These are phyloP conservation scores for Botrytis medusae DNA, from an alignment of 2,329 filamentous ascomycete species.

Conservation along the genomic window DNA sequence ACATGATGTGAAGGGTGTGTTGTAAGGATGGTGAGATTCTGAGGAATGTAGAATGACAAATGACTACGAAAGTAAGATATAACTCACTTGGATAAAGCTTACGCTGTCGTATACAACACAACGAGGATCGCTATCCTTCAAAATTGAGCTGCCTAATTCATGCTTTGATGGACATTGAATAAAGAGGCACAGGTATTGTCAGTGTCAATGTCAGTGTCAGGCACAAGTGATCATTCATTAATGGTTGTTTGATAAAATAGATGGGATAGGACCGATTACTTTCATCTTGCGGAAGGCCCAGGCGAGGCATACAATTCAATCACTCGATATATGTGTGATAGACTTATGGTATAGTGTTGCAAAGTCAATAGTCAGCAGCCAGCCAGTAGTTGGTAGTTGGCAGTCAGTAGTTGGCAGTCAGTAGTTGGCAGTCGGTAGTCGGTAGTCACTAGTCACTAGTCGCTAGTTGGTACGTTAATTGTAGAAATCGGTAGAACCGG, in stretches of 20 bases:
- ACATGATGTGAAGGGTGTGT: neutral
- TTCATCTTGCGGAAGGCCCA: neutral
- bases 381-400: neutral
- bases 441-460: neutral
- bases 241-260: conserved; percentile 5
- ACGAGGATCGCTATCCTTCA: conserved; percentile 11
- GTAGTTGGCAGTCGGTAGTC: neutral
- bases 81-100: neutral
- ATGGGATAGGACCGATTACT: conserved; percentile 21
- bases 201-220: neutral
- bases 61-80: conserved; percentile 8
- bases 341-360: neutral
- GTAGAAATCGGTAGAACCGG: neutral
- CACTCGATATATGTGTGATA: neutral
- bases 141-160: conserved; percentile 15
- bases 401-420: neutral
- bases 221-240: conserved; percentile 3
- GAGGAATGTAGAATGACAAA: neutral
- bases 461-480: neutral
- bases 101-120: conserved; percentile 18
- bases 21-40: conserved; percentile 3
- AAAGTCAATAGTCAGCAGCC: neutral
- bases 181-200: neutral
- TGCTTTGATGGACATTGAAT: conserved; percentile 6
- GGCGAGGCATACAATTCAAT: neutral